Percentiles rank a stretch among this genome's conserved stretches.
phyloP scores from a whole-genome alignment of 163 green algal genomes.

The Coccomyxa subellipsoidea region DNA sequence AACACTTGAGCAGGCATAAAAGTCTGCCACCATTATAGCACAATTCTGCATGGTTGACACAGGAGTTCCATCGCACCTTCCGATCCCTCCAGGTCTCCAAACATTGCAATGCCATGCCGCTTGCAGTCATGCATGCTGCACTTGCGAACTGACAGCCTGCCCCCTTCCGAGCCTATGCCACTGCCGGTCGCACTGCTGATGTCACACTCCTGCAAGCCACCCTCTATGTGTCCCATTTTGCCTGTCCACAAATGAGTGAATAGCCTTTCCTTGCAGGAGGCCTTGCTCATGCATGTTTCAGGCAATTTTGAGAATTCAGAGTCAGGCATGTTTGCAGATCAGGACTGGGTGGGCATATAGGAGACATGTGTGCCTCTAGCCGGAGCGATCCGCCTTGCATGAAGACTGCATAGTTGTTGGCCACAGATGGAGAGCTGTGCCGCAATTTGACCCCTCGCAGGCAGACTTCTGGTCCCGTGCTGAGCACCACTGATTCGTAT shows the following conservation, averaged over 20 bases:
- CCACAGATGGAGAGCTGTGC: slow-evolving; percentile 7
- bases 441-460: not conserved
- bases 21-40: not conserved
- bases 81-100: slow-evolving; percentile 4
- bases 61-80: not conserved
- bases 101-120: not conserved
- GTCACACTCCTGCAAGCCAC: not conserved
- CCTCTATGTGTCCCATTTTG: not conserved
- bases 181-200: not conserved
- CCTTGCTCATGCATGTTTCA: no score
- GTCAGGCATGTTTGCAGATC: no score
- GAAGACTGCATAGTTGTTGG: slow-evolving; percentile 17
- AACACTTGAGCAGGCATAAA: no score
- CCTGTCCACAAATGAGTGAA: no score
- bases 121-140: not conserved
- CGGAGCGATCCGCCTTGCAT: not conserved
- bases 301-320: no score
- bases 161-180: not conserved
- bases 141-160: not conserved
- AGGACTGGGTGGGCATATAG: no score
- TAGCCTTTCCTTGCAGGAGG: no score
- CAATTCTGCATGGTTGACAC: not conserved
- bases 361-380: no score
- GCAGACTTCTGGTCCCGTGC: not conserved
- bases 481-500: not conserved